These are phyloP conservation scores for Magnaporthiopsis incrustans DNA, from an alignment of 2,329 filamentous ascomycete genomes.

Conservation along the genomic window DNA sequence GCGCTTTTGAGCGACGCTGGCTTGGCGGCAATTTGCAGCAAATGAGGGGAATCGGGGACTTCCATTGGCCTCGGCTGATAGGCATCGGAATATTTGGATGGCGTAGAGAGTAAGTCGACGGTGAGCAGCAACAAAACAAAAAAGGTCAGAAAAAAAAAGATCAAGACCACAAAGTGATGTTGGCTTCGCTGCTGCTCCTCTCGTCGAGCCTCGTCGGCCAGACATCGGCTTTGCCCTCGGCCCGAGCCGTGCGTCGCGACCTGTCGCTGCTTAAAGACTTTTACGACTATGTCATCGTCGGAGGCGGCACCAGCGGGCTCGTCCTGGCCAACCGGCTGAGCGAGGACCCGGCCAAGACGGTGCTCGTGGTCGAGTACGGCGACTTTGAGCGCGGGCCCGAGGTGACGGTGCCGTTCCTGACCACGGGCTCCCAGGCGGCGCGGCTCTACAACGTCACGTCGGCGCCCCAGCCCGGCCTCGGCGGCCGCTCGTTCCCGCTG, in stretches of 20 bases:
- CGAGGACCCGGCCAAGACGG: conserved; percentile 22
- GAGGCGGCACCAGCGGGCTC: conserved; percentile 38
- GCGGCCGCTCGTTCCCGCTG: conserved; percentile 28
- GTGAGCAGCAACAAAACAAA: neutral
- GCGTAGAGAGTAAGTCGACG: neutral
- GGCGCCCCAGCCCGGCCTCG: conserved; percentile 25
- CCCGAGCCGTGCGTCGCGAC: neutral
- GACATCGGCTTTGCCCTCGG: neutral
- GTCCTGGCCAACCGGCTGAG: conserved; percentile 34
- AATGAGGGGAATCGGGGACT: neutral
- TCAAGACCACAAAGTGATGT: neutral
- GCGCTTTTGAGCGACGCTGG: no score
- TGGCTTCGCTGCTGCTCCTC: neutral
- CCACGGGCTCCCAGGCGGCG: neutral
- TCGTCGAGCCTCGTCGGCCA: neutral
- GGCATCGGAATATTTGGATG: neutral
- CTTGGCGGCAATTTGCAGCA: neutral
- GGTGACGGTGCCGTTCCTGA: conserved; percentile 4
- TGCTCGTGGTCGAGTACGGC: conserved; percentile 20
- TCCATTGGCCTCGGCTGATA: neutral
- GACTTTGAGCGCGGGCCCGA: conserved; percentile 13
- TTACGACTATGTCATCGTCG: conserved; percentile 34
- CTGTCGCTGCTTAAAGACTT: neutral
- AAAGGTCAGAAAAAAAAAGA: neutral
- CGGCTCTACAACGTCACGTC: conserved; percentile 8